Evolutionary conservation across 352 stramenopile species (phyloP), one percentile per base, ranked within the genome.

Genomic region (Globisporangium orthogonon): DNA sequence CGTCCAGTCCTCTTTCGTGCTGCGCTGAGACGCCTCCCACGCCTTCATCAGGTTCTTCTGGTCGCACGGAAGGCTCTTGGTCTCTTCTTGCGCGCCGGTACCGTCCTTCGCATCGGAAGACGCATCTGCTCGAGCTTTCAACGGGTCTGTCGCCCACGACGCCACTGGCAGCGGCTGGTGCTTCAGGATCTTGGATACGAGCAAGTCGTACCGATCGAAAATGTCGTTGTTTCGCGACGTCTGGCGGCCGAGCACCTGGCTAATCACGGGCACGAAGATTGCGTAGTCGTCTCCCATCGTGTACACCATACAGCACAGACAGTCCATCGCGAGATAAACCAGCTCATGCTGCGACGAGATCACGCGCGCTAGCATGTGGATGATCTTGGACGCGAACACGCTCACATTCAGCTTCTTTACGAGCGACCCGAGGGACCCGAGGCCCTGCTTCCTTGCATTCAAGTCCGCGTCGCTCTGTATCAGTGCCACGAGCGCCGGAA

Each of bases 1-100:
- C 56, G 94, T 95, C 97, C 97, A 99, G 65, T 99, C 97, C 58
- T 95, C 86, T 51, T 94, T 94, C 11, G 83, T 95, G 13, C 78
- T 86, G 48, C 84, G 76, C 49, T 95, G 83, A 10, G 83, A 87
- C 43, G 80, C 74, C 46, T 95, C 86, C 86, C 86, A 95, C 10
- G 86, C 86, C 50, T 93, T 92, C 69, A 89, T 79, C 23, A 95
- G 62, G 52, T 92, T 89, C 44, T 78, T 78, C 59, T 95, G 83
- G 50, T 95, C 83, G 52, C 81, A 91, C 17, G 85, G 85, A 18
- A 93, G 58, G 43, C 66, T 87, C 51, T 90, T 95, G 2, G 74
- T 76, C 63, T 94, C 84, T 50, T 93, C 83, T 9, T 69, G 62
- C 11, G 57, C 64, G 23, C 58, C 60, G 23, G 51, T 53, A 7